These are phyloP conservation scores for Lichtheimia hyalospora DNA, from an alignment of 371 early-diverging fungal species.

Conservation along the genomic window DNA sequence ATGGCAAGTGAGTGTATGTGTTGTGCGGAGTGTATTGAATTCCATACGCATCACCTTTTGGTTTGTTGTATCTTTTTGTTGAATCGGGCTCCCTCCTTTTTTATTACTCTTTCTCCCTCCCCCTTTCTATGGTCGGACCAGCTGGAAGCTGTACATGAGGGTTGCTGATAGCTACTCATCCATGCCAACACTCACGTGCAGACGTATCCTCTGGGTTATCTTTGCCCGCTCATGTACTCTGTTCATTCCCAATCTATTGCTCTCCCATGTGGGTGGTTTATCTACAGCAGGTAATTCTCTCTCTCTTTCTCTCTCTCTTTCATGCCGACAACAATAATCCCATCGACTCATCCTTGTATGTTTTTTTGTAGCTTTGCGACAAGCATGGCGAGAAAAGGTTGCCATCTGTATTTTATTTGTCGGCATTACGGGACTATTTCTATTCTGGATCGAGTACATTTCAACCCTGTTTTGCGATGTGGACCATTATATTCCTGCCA, in stretches of 20 bases:
- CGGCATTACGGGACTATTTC: slow-evolving; percentile 26
- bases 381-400: slow-evolving; percentile 50
- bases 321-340: neutral
- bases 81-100: neutral
- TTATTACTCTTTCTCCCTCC: neutral
- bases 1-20: no score
- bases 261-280: slow-evolving; percentile 29
- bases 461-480: slow-evolving; percentile 44
- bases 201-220: slow-evolving; percentile 26
- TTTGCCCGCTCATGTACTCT: slow-evolving; percentile 24
- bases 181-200: slow-evolving; percentile 21
- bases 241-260: slow-evolving; percentile 20
- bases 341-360: neutral
- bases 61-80: no score
- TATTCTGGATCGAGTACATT: slow-evolving; percentile 45
- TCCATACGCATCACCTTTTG: no score
- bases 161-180: slow-evolving; percentile 19
- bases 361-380: slow-evolving; percentile 40
- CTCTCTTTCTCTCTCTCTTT: no score
- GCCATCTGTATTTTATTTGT: slow-evolving; percentile 30
- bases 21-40: no score
- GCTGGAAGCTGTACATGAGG: slow-evolving; percentile 10
- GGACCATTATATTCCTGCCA: slow-evolving; percentile 25
- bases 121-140: slow-evolving; percentile 5
- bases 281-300: slow-evolving; percentile 30